Evolutionary conservation across 2,329 filamentous ascomycete species (phyloP), one percentile per base, ranked within the genome.

Genomic region (Stachybotrys echinatus): DNA sequence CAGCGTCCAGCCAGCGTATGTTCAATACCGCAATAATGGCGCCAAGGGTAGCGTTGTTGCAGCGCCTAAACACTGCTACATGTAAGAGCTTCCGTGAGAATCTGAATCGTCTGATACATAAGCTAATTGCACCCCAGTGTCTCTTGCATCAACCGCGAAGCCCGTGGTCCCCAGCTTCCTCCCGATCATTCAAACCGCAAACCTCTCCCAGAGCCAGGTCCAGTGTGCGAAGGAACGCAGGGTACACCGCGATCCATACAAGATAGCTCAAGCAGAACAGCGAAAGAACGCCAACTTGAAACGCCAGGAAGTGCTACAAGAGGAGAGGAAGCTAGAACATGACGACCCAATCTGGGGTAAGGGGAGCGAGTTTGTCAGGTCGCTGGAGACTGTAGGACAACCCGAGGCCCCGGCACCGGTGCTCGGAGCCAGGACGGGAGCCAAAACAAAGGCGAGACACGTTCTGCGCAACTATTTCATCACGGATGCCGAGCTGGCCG

Each of bases 261-360:
- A 85, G 52, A 81, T 87, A 69, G 87, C 87, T 3, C 89, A 95
- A 69, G 85, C 89, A 27, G 82, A 87, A 61, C 89, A 91, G 65
- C 85, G 89, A 54, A 95, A 92, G 69, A 83, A 87, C 12, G 89
- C 87, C 57, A 95, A 96, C 64, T 67, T 92, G 43, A 81, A 87
- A 62, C 84, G 89, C 47, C 89, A 87, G 61, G 76, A 81, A 54
- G 83, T 84, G 54, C 79, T 97, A 49, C 69, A 82, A 52, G 73
- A 81, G 55, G 75, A 84, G 63, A 83, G 89, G 52, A 75, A 81
- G 51, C 76, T 76, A 44, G 76, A 77, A 43, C 76, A 86, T 56
- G 92, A 92, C 47, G 82, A 95, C 67, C 88, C 91, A 1, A 76
- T 99, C 55, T 80, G 85, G 59, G 94, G 92, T 63, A 77, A 85